phyloP scores from a whole-genome alignment of 1,139 yeast species.

The Blastobotrys serpentis region DNA sequence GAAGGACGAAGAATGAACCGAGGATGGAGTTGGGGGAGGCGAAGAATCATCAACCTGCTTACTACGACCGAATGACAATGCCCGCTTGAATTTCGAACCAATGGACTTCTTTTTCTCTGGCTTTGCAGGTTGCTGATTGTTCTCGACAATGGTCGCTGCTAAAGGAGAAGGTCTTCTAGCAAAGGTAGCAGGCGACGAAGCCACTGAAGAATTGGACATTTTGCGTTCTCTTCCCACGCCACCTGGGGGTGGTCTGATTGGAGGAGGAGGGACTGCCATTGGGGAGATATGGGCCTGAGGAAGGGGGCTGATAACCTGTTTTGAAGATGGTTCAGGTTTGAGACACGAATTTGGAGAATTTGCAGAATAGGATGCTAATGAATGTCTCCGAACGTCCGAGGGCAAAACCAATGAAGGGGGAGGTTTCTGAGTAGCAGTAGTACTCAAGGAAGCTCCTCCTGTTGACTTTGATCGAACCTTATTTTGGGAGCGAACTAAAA shows the following conservation, averaged over 20 bases:
- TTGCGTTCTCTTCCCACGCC: slow-evolving; percentile 15
- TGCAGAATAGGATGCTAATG: slow-evolving; percentile 24
- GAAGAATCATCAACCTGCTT: background rate
- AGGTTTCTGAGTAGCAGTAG: slow-evolving; percentile 7
- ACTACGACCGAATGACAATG: slow-evolving; percentile 28
- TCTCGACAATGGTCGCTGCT: slow-evolving; percentile 8
- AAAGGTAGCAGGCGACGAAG: slow-evolving; percentile 17
- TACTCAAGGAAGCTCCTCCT: background rate
- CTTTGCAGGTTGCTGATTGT: background rate
- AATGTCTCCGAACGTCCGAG: slow-evolving; percentile 32
- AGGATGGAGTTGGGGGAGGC: too few species aligned
- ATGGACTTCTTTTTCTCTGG: slow-evolving; percentile 17
- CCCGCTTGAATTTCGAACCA: slow-evolving; percentile 28
- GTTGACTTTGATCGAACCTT: slow-evolving; percentile 10
- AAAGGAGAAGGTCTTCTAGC: slow-evolving; percentile 7
- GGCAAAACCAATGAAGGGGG: slow-evolving; percentile 33
- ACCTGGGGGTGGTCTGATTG: slow-evolving; percentile 15
- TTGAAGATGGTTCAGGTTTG: background rate
- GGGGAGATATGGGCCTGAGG: slow-evolving; percentile 11
- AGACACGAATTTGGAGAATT: slow-evolving; percentile 11
- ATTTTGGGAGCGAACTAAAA: slow-evolving; percentile 4
- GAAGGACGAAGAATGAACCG: slow-evolving; percentile 14
- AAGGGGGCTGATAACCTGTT: background rate
- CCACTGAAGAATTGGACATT: slow-evolving; percentile 23
- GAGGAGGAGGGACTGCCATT: background rate